Conservation (phyloP, 768 basidiomycete species). For the Lactarius vividus region DNA sequence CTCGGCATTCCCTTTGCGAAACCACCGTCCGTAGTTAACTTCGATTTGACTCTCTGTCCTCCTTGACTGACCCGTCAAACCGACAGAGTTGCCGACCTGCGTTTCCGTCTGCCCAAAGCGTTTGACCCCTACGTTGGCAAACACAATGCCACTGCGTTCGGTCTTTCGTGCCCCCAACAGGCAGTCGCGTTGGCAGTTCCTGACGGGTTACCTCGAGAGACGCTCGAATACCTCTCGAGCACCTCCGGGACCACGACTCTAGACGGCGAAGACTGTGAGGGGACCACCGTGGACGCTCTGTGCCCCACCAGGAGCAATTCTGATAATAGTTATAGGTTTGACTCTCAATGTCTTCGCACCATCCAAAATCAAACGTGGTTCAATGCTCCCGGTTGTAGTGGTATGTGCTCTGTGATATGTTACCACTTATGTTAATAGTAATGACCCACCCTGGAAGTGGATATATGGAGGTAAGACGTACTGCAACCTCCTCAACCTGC, state of each 20-base stretch:
- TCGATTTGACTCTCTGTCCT: neutral
- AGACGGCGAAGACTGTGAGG: constrained; percentile 28
- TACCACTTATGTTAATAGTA: neutral
- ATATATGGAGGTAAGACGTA: constrained; percentile 27
- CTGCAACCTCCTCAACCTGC: neutral
- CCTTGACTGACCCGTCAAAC: neutral
- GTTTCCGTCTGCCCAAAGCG: constrained; percentile 37
- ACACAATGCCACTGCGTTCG: constrained; percentile 27
- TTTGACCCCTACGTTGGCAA: constrained; percentile 20
- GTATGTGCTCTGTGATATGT: constrained; percentile 16
- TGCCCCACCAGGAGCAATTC: no score
- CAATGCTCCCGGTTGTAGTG: constrained; percentile 29
- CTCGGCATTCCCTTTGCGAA: constrained; percentile 43
- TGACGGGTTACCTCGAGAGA: neutral
- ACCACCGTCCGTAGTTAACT: constrained; percentile 35
- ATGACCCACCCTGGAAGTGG: constrained; percentile 20
- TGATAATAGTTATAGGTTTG: constrained; percentile 20
- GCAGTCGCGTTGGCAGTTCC: neutral
- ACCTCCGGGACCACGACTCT: neutral
- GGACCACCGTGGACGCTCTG: neutral
- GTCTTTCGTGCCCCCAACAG: constrained; percentile 32
- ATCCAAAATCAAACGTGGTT: neutral
- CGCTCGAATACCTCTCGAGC: neutral
- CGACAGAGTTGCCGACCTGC: constrained; percentile 35
- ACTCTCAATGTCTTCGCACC: constrained; percentile 30